These are phyloP conservation scores for Penicillium sp. DNA, from an alignment of 2,329 filamentous ascomycete species.

Conservation along the genomic window DNA sequence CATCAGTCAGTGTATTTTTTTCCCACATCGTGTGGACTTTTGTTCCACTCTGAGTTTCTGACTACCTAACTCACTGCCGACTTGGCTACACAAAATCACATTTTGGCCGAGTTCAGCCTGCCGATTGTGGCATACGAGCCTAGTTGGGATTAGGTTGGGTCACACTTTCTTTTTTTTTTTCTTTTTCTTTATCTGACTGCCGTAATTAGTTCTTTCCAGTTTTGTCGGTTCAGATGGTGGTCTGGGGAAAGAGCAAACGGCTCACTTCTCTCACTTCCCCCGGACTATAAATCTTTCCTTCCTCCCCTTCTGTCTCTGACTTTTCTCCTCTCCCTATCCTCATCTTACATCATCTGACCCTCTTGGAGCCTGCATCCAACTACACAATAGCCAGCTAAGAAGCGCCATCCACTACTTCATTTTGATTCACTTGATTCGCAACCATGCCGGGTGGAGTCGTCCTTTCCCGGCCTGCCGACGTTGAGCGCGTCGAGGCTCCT, in stretches of 20 bases:
- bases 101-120: not conserved
- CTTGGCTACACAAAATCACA: constrained; percentile 1
- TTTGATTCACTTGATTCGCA: constrained; percentile 3
- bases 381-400: not conserved
- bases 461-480: constrained; percentile 44
- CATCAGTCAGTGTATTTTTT: constrained; percentile 1
- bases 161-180: not conserved
- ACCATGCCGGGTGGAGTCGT: constrained; percentile 28
- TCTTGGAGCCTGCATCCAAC: too few species aligned
- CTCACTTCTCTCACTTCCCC: not conserved
- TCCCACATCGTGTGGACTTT: constrained; percentile 1
- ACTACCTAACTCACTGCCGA: not conserved
- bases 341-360: not conserved
- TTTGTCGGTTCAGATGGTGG: not conserved
- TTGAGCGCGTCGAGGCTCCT: constrained; percentile 55
- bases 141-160: not conserved
- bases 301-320: not conserved
- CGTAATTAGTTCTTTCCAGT: too few species aligned
- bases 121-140: not conserved
- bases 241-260: not conserved
- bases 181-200: not conserved
- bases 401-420: not conserved
- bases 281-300: constrained; percentile 1
- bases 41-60: not conserved
- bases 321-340: not conserved